Evolutionary conservation across 208 protist genomes (phyloP), one percentile per base, ranked within the genome.

Genomic region (Trypanosomatidae sp.): DNA sequence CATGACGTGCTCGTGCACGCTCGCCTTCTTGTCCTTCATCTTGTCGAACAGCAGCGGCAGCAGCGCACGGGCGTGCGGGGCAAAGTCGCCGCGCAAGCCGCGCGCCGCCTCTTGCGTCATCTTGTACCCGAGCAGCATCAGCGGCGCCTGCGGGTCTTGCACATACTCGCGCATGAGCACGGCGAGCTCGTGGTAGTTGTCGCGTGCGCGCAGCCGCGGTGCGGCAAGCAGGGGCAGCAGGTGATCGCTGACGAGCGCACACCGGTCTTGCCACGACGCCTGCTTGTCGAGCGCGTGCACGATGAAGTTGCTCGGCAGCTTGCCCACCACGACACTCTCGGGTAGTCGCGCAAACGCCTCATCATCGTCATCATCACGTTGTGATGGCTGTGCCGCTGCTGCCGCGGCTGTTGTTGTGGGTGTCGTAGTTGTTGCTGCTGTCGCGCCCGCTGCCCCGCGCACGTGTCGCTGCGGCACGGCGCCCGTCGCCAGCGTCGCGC

Each of bases 21-120:
- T 88, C 26, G 69, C 70, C 40, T 93, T 93, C 46, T 93, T 93
- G 53, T 93, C 84, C 53, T 89, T 89, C 68, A 93, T 73, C 50
- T 89, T 89, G 37, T 89, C 84, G 51, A 93, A 84, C 25, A 93
- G 43, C 10, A 64, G 60, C 7, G 48, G 40, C 7, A 93, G 28
- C 42, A 54, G 86, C 18, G 33, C 39, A 30, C 66, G 56, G 0
- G 71, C 72, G 44, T 86, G 59, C 2, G 67, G 47, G 2, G 48
- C 67, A 47, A 88, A 88, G 20, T 59, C 47, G 22, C 38, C 40
- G 20, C 84, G 62, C 16, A 93, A 43, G 1, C 71, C 74, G 6
- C 77, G 53, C 0, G 79, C 76, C 23, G 74, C 77, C 38, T 85
- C 76, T 51, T 93, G 76, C 42, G 89, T 75, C 60, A 83, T 87